phyloP scores from a whole-genome alignment of 164 flowering plant species.

The Warburgia ugandensis region DNA sequence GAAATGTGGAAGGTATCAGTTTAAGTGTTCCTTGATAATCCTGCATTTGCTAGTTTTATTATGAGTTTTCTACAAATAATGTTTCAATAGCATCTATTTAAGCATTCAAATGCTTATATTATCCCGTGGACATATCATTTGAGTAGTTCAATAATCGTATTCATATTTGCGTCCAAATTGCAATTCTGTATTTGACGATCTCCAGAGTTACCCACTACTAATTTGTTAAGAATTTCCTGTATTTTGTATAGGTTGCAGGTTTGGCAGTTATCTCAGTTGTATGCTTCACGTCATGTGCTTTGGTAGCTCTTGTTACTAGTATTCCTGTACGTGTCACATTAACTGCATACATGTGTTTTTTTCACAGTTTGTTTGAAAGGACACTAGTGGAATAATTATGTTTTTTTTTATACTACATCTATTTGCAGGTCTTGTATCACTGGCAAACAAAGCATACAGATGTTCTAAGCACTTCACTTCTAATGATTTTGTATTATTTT shows the following conservation, averaged over 20 bases:
- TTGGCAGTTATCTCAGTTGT: constrained; percentile 66
- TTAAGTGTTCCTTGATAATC: not conserved
- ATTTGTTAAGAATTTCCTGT: not conserved
- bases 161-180: not conserved
- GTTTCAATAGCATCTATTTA: too few species aligned
- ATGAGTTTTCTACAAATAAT: not conserved
- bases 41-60: not conserved
- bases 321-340: constrained; percentile 51
- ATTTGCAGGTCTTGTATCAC: constrained; percentile 53
- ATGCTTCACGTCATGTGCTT: constrained; percentile 71
- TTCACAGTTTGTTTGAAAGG: not conserved
- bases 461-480: constrained; percentile 33
- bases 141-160: not conserved
- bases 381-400: not conserved
- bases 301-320: constrained; percentile 58
- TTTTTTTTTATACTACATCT: constrained; percentile 8
- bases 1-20: constrained; percentile 74
- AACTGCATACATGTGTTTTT: not conserved
- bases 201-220: not conserved
- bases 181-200: not conserved
- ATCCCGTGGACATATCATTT: too few species aligned
- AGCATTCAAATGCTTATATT: too few species aligned
- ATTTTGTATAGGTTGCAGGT: constrained; percentile 62
- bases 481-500: constrained; percentile 63
- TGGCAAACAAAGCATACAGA: constrained; percentile 31